A percentile compares a stretch with the other conserved stretches of the same genome.
These are phyloP conservation scores for Pseudofabraea citricarpa DNA, from an alignment of 2,329 filamentous ascomycete genomes.

Conservation along the genomic window DNA sequence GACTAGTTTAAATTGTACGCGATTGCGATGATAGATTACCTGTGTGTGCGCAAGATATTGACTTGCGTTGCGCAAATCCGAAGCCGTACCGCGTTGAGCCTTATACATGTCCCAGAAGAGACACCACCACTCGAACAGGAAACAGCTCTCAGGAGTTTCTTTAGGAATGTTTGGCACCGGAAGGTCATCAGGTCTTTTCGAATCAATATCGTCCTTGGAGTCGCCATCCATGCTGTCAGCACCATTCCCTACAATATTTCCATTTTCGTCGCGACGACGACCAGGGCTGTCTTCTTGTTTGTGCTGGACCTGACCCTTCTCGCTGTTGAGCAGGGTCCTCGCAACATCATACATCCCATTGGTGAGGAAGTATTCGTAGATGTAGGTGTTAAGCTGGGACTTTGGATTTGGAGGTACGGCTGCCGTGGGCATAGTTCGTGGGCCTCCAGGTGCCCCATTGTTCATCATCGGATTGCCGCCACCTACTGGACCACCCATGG, in stretches of 20 bases:
- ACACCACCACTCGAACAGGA: slow-evolving; percentile 96
- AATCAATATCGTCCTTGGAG: slow-evolving; percentile 69
- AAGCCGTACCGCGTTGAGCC: slow-evolving; percentile 65
- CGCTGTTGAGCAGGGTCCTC: slow-evolving; percentile 62
- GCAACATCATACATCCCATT: slow-evolving; percentile 82
- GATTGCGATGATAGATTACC: slow-evolving; percentile 46
- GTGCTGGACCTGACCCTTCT: slow-evolving; percentile 58
- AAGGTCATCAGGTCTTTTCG: slow-evolving; percentile 74
- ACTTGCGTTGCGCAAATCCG: slow-evolving; percentile 56
- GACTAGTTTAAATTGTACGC: slow-evolving; percentile 8
- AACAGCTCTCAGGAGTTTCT: slow-evolving; percentile 66
- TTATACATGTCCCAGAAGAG: slow-evolving; percentile 96
- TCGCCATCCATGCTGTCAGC: slow-evolving; percentile 78
- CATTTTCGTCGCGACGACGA: slow-evolving; percentile 61
- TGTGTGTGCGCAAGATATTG: slow-evolving; percentile 81
- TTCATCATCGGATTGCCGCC: slow-evolving; percentile 63
- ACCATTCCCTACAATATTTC: slow-evolving; percentile 63
- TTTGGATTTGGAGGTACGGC: no score
- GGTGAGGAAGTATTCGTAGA: slow-evolving; percentile 87
- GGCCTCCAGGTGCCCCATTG: slow-evolving; percentile 38
- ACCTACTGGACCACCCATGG: slow-evolving; percentile 62
- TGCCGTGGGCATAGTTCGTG: slow-evolving; percentile 25
- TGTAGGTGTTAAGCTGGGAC: slow-evolving; percentile 74
- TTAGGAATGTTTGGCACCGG: slow-evolving; percentile 67
- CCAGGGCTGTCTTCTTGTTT: slow-evolving; percentile 62